Percentiles rank a stretch among this genome's conserved stretches.
Evolutionary conservation across 805 yeast genomes (phyloP).

Genomic region (Brettanomyces custersianus): DNA sequence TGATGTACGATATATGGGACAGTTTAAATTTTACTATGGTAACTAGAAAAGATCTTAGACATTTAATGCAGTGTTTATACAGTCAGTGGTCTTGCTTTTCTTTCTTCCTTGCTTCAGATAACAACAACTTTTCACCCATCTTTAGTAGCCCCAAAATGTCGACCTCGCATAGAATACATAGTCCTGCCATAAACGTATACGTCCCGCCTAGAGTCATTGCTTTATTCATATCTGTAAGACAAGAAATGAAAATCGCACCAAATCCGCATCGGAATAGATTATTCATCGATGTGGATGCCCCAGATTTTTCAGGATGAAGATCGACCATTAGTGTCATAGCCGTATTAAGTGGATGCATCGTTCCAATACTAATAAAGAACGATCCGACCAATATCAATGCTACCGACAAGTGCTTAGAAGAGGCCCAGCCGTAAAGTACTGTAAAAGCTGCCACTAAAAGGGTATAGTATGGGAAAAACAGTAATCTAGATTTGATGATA

Average conservation of each 20-base stretch:
- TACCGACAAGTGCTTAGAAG: conserved; percentile 36
- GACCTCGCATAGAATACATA: conserved; percentile 18
- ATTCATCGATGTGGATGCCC: conserved; percentile 65
- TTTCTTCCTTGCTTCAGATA: too few relatives aligned
- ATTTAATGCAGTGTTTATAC: too few relatives aligned
- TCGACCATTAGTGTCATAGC: conserved; percentile 66
- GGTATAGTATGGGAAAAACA: conserved; percentile 36
- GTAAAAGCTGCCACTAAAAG: conserved; percentile 20
- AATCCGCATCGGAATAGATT: conserved; percentile 67
- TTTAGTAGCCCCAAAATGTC: too few relatives aligned
- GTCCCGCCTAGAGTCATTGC: conserved; percentile 65
- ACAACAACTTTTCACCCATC: too few relatives aligned
- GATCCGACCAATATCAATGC: conserved; percentile 53
- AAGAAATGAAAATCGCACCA: conserved; percentile 65
- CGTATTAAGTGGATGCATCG: conserved; percentile 48
- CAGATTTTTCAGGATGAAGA: conserved; percentile 57
- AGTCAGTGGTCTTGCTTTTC: too few relatives aligned
- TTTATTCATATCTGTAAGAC: conserved; percentile 48
- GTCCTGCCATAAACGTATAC: conserved; percentile 56
- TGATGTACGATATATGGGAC: too few relatives aligned
- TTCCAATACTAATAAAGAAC: conserved; percentile 46
- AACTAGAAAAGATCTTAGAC: too few relatives aligned
- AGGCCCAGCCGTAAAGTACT: conserved; percentile 60
- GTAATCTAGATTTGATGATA: conserved; percentile 45
- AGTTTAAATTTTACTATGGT: too few relatives aligned